Evolutionary conservation across 2,329 filamentous ascomycete species (phyloP).

Genomic region (Fusarium musae): DNA sequence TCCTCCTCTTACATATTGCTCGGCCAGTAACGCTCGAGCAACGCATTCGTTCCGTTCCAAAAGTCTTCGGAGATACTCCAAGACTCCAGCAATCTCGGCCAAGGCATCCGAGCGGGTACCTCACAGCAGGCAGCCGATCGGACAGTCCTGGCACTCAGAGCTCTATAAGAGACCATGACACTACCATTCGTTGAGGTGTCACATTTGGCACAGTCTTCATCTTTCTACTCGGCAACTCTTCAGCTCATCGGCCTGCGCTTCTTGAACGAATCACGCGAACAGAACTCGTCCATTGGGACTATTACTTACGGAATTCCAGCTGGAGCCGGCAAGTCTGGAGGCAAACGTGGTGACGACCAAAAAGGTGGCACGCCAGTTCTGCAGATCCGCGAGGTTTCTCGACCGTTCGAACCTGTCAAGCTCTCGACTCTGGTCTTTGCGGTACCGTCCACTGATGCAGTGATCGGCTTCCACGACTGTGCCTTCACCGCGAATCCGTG

Average conservation of each 20-base stretch:
- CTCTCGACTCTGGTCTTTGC: constrained; percentile 71
- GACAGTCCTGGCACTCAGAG: constrained; percentile 27
- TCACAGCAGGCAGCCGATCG: constrained; percentile 37
- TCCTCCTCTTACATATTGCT: constrained; percentile 18
- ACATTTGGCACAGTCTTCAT: constrained; percentile 81
- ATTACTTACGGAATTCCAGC: constrained; percentile 54
- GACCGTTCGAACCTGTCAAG: constrained; percentile 53
- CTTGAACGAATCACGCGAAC: constrained; percentile 40
- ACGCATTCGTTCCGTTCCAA: constrained; percentile 13
- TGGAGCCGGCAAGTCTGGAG: constrained; percentile 26
- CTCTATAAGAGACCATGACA: constrained; percentile 48
- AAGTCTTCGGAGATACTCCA: constrained; percentile 24
- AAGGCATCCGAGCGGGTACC: constrained; percentile 40
- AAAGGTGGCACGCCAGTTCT: constrained; percentile 50
- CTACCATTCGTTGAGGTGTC: constrained; percentile 72
- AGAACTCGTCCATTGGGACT: constrained; percentile 50
- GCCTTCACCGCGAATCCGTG: constrained; percentile 70
- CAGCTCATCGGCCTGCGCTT: constrained; percentile 83
- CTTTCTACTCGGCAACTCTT: constrained; percentile 83
- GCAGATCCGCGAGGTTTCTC: constrained; percentile 57
- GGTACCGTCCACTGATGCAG: constrained; percentile 71
- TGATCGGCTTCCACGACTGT: constrained; percentile 77
- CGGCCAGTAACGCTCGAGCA: constrained; percentile 34
- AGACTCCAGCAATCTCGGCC: constrained; percentile 25
- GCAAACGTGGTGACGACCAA: constrained; percentile 40